Evolutionary conservation across 2,329 filamentous ascomycete species (phyloP), one percentile per base, ranked within the genome.

Genomic region (Delphinella strobiligena): DNA sequence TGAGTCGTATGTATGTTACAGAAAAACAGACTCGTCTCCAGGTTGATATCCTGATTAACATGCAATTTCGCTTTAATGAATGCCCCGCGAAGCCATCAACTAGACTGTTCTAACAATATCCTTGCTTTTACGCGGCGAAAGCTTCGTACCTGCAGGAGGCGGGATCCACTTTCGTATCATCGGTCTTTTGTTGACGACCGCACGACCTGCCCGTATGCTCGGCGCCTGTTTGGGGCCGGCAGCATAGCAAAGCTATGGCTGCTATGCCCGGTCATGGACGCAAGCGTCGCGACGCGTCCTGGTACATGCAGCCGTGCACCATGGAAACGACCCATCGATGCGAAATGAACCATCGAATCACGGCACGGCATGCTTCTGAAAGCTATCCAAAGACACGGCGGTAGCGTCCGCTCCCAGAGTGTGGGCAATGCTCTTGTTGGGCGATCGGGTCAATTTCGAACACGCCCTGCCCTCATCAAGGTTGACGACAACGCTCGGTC

Each of bases 121-220:
- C 22, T 12, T 27, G 12, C 22, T 12, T 27, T 27, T 27, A 12
- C 22, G 22, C 22, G 7, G 22, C 22, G 22, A 7, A 27, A 27
- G 22, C 22, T 27, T 12, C 22, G 39, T 41, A 36, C 39, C 39
- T 41, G 39, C 39, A 41, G 39, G 38, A 7, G 7, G n/a, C 7
- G 22, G 39, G 39, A 18, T 41, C 39, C 39, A 41, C 39, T 36
- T 34, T 36, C 22, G 27, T 34, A 41, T 41, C 39, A 41, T 41
- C 39, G 39, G 39, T 29, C 39, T 34, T 41, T 33, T 30, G 31
- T 30, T 27, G 22, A 27, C 22, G 7, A n/a, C n/a, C n/a, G n/a
- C n/a, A n/a, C n/a, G n/a, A 27, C 22, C 12, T 12, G 22, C 12
- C 22, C 12, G 22, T 27, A n/a, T 12, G 22, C 22, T 27, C 22